phyloP scores from a whole-genome alignment of 352 stramenopile genomes.

The Aphanomyces invadans region DNA sequence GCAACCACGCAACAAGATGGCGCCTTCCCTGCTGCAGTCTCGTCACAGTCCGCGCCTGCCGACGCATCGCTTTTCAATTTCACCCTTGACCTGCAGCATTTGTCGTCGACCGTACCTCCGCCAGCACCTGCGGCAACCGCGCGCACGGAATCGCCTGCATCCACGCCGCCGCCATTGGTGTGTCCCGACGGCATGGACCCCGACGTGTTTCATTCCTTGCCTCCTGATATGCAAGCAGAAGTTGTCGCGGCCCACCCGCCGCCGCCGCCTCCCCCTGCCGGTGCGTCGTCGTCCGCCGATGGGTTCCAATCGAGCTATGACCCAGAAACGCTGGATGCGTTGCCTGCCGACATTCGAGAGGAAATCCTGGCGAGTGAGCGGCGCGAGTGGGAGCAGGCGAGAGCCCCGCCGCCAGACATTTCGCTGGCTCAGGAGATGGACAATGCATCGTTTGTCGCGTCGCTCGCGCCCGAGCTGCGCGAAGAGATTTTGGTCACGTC shows the following conservation, averaged over 20 bases:
- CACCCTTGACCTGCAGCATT: conserved; percentile 64
- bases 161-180: conserved; percentile 4
- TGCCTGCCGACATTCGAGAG: conserved; percentile 95
- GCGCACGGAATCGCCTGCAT: too few species aligned
- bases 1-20: too few species aligned
- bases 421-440: conserved; percentile 97
- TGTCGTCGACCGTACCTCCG: conserved; percentile 27
- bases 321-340: conserved; percentile 91
- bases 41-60: too few species aligned
- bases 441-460: conserved; percentile 96
- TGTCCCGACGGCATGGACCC: conserved; percentile 94
- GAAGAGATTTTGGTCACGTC: conserved; percentile 96
- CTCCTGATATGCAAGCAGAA: conserved; percentile 95
- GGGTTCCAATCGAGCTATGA: conserved; percentile 88
- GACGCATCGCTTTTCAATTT: conserved; percentile 61
- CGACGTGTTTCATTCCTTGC: conserved; percentile 95
- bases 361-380: conserved; percentile 96
- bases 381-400: conserved; percentile 78
- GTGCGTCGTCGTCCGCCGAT: conserved; percentile 31
- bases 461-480: conserved; percentile 90
- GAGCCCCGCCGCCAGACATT: conserved; percentile 81
- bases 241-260: conserved; percentile 80
- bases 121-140: not conserved
- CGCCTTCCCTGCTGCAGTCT: not conserved
- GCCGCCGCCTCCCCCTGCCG: conserved; percentile 15